Conservation (phyloP, 2,329 filamentous ascomycete genomes). For the Ceratocystis diversiconidia region DNA sequence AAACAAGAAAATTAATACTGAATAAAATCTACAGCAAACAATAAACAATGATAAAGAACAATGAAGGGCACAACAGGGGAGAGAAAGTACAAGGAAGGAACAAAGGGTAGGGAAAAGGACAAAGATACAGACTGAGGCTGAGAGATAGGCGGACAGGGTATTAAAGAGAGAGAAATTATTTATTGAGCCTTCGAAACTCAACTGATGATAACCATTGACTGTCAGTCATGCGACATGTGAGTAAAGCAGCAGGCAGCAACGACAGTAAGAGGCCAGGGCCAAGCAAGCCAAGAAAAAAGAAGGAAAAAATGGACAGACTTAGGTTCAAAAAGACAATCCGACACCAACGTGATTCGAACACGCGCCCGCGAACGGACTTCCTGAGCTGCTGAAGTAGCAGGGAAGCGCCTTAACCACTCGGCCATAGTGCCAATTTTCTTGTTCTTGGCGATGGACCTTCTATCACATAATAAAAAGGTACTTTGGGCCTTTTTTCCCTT, state of each 20-base stretch:
- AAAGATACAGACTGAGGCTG: background rate
- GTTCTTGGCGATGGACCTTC: background rate
- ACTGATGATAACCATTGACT: too few relatives aligned
- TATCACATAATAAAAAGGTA: too few relatives aligned
- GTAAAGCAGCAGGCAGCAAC: background rate
- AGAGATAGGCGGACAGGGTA: too few relatives aligned
- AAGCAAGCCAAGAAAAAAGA: background rate
- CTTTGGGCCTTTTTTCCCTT: too few relatives aligned
- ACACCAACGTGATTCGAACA: conserved; percentile 17
- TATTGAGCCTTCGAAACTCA: too few relatives aligned
- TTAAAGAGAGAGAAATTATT: too few relatives aligned
- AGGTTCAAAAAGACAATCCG: conserved; percentile 6
- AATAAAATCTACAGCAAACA: background rate
- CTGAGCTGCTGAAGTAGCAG: conserved; percentile 12
- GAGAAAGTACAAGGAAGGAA: background rate
- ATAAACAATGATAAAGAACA: background rate
- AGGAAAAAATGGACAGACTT: background rate
- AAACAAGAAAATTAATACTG: background rate
- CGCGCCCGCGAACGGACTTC: conserved; percentile 16
- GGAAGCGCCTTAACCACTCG: conserved; percentile 19
- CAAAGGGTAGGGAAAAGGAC: background rate
- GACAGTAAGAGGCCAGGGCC: background rate
- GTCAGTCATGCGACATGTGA: too few relatives aligned
- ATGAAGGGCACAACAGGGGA: background rate
- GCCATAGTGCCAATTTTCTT: conserved; percentile 15